Base-by-base conservation (phyloP, 352 stramenopile genomes). In the Phytophthora aleatoria region DNA sequence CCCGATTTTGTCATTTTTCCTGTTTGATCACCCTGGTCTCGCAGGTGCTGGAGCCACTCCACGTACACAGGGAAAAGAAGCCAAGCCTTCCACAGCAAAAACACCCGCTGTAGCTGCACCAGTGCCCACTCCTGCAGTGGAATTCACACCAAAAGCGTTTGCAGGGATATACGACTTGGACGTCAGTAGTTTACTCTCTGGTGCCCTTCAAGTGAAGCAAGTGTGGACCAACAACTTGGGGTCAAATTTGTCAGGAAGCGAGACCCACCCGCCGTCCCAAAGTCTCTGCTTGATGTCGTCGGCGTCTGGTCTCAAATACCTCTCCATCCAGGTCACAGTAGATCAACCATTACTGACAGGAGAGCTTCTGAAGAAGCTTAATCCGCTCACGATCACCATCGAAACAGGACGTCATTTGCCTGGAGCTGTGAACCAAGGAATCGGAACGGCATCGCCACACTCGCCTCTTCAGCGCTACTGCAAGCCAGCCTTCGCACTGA, bases 371-470 rank as follows among this genome's bases (percentile, higher is more conserved):
- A 64, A 70, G 44, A 79, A 69, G 45, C 61, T 94, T 27, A 95
- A 94, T 27, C 85, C 87, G 0, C 67, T 95, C 45, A 91, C 76
- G 1, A 54, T 95, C 43, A 79, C 81, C 0, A 48, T 95, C 9
- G 61, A 60, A 41, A 71, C 73, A 0, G 73, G 64, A 26, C 74
- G 71, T 5, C 69, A 62, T 7, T 65, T 95, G 1, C 87, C 87
- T n/a, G 84, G 84, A 16, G 60, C 86, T 20, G 39, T 64, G 35
- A 62, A 27, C 6, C 57, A 57, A 70, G 43, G 48, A 5, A 51
- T 55, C 35, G 60, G 43, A 52, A 50, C 54, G n/a, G 50, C 56
- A 9, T 76, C 69, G 15, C 70, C 83, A 0, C 83, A 92, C 50
- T 50, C 52, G 0, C 48, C 74, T 13, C 69, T 92, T 20, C 52